Conservation (phyloP, 2,329 filamentous ascomycete species). For the Aspergillus piperis region DNA sequence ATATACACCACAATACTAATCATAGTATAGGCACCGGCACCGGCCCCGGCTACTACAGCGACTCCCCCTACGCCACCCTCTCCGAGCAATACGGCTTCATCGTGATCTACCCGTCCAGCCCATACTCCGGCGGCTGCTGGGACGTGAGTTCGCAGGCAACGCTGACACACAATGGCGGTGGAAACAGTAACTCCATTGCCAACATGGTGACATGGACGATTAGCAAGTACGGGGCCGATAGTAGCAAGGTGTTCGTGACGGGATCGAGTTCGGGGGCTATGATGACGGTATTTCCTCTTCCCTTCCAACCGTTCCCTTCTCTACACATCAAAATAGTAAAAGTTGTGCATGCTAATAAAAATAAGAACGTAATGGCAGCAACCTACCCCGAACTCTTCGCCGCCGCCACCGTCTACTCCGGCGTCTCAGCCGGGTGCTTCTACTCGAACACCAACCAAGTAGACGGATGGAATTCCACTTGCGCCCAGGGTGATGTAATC, state of each 20-base stretch:
- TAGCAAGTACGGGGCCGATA: slow-evolving; percentile 35
- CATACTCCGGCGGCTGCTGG: slow-evolving; percentile 59
- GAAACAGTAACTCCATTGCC: slow-evolving; percentile 44
- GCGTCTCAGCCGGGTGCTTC: slow-evolving; percentile 26
- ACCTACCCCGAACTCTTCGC: slow-evolving; percentile 26
- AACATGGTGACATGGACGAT: slow-evolving; percentile 43
- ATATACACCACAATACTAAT: not conserved
- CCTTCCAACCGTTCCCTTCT: no score
- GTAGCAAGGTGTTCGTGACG: slow-evolving; percentile 26
- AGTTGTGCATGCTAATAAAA: not conserved
- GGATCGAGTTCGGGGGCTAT: slow-evolving; percentile 23
- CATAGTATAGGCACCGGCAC: slow-evolving; percentile 17
- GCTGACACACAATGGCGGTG: slow-evolving; percentile 39
- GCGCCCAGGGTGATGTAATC: slow-evolving; percentile 21
- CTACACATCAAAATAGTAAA: no score
- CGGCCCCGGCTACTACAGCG: slow-evolving; percentile 47
- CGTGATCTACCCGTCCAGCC: slow-evolving; percentile 59
- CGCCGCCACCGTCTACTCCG: slow-evolving; percentile 26
- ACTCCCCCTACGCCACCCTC: slow-evolving; percentile 56
- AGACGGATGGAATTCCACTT: slow-evolving; percentile 29
- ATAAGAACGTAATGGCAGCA: slow-evolving; percentile 26
- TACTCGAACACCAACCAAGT: slow-evolving; percentile 17
- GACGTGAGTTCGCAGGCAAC: slow-evolving; percentile 53
- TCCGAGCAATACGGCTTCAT: slow-evolving; percentile 48
- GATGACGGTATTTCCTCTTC: slow-evolving; percentile 23